Evolutionary conservation across 768 basidiomycete species (phyloP).

Genomic region (Harrya chromipes): DNA sequence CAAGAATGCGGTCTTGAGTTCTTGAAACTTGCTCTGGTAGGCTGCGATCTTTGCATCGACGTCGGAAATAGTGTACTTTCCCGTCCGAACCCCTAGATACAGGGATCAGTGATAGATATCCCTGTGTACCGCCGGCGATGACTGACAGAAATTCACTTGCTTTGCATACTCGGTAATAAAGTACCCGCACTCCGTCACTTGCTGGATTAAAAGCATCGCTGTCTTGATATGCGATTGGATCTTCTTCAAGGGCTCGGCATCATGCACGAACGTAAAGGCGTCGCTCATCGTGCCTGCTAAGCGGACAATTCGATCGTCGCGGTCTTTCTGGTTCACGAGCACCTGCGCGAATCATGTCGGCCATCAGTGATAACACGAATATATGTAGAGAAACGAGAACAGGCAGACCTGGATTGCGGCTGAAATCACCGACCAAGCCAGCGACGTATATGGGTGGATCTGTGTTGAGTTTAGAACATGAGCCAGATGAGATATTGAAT

Average conservation of each 20-base stretch:
- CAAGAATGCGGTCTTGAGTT: neutral
- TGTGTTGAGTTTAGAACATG: too few relatives aligned
- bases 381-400: too few relatives aligned
- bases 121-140: too few relatives aligned
- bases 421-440: too few relatives aligned
- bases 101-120: too few relatives aligned
- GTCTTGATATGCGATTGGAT: neutral
- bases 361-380: too few relatives aligned
- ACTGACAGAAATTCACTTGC: too few relatives aligned
- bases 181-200: neutral
- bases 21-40: neutral
- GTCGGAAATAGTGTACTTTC: neutral
- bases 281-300: neutral
- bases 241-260: neutral
- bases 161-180: neutral
- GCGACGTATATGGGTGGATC: too few relatives aligned
- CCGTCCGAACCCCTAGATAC: neutral
- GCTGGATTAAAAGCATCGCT: neutral
- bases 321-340: neutral
- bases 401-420: too few relatives aligned
- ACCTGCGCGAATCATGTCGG: too few relatives aligned
- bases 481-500: neutral
- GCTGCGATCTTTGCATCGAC: neutral
- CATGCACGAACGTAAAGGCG: neutral
- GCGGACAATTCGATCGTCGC: neutral